Conservation (phyloP, 306 rosid species). For the Prunus dulcis region DNA sequence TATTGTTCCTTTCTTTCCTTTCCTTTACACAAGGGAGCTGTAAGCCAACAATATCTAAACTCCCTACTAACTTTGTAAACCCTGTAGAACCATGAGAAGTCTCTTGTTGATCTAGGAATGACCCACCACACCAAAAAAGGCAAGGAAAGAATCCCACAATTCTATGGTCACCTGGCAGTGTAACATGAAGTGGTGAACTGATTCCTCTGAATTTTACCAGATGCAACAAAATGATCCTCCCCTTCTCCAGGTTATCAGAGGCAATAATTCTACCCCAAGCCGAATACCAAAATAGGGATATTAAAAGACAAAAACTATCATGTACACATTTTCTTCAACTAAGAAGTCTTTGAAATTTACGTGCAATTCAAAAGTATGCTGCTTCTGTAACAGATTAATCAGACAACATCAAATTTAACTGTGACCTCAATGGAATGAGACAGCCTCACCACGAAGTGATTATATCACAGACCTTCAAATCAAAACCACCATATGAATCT, state of each 20-base stretch:
- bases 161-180: neutral
- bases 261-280: neutral
- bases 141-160: neutral
- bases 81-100: neutral
- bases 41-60: neutral
- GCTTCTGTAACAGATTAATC: neutral
- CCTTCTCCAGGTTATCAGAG: neutral
- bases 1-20: neutral
- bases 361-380: neutral
- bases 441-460: neutral
- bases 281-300: neutral
- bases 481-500: neutral
- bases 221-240: neutral
- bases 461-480: neutral
- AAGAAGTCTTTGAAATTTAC: neutral
- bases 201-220: neutral
- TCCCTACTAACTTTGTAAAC: neutral
- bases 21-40: neutral
- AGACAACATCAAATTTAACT: constrained; percentile 7
- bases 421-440: neutral
- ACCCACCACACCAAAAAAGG: neutral
- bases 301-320: neutral
- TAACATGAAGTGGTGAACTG: neutral
- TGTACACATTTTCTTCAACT: neutral
- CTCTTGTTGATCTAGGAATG: neutral